Conservation (phyloP, 139 green algal genomes). For the Edaphochlamys debaryana region DNA sequence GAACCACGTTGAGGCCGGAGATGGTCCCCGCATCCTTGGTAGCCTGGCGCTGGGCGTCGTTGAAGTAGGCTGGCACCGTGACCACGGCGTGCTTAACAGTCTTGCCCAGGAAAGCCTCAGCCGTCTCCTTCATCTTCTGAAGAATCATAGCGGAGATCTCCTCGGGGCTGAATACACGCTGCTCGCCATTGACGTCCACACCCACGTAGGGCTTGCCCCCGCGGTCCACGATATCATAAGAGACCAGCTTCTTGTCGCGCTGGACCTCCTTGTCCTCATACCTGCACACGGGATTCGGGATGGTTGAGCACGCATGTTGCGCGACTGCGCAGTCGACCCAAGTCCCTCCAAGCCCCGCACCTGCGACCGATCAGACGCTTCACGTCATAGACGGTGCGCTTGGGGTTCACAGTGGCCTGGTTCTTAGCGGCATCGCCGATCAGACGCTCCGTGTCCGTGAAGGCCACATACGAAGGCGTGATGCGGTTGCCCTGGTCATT, state of each 20-base stretch:
- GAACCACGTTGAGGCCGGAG: slow-evolving; percentile 91
- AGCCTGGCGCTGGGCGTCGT: slow-evolving; percentile 92
- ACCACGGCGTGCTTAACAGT: slow-evolving; percentile 90
- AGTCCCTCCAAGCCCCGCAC: not conserved
- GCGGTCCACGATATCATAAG: slow-evolving; percentile 96
- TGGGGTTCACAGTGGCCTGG: slow-evolving; percentile 94
- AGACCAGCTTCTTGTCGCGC: slow-evolving; percentile 95
- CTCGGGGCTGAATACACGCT: slow-evolving; percentile 91
- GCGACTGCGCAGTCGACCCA: not conserved
- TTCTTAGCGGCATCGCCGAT: slow-evolving; percentile 96
- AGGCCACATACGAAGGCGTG: slow-evolving; percentile 94
- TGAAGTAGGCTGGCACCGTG: slow-evolving; percentile 99
- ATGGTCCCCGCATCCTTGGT: slow-evolving; percentile 95
- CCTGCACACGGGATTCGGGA: slow-evolving; percentile 49
- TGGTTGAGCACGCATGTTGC: not conserved
- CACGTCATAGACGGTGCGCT: slow-evolving; percentile 95
- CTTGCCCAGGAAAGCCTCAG: slow-evolving; percentile 89
- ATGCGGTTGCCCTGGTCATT: slow-evolving; percentile 95
- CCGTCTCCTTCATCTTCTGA: slow-evolving; percentile 94
- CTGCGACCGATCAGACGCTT: slow-evolving; percentile 95
- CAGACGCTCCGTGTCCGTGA: slow-evolving; percentile 94
- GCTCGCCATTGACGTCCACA: slow-evolving; percentile 68
- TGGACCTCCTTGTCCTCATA: slow-evolving; percentile 97
- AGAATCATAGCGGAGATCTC: slow-evolving; percentile 99
- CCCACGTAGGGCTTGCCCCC: slow-evolving; percentile 93